These are phyloP conservation scores for Lentinula sp. DNA, from an alignment of 768 basidiomycete species.

Conservation along the genomic window DNA sequence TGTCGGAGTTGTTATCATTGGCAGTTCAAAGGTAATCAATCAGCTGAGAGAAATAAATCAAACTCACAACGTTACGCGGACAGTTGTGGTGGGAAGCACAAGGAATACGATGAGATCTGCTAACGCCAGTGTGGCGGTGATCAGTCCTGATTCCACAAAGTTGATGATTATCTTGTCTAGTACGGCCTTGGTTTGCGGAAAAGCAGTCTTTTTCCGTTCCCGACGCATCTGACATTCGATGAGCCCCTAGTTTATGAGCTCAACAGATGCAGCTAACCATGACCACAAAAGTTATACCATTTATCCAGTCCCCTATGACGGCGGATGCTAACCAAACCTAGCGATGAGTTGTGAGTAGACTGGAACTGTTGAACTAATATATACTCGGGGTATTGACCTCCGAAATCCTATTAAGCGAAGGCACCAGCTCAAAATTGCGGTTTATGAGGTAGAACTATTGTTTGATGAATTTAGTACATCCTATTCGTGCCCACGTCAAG, in stretches of 20 bases:
- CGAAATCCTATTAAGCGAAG: not conserved
- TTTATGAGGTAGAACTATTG: not conserved
- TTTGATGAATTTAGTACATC: not conserved
- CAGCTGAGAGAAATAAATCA: not conserved
- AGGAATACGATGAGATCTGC: not conserved
- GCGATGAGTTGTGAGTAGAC: not conserved
- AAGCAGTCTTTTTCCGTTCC: not conserved
- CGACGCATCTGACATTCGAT: not conserved
- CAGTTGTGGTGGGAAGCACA: not conserved
- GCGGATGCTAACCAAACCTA: not conserved
- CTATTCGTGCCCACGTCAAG: too few relatives aligned
- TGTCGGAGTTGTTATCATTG: not conserved
- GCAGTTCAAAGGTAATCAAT: too few relatives aligned
- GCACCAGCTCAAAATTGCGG: not conserved
- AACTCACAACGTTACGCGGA: not conserved
- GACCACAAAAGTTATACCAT: not conserved
- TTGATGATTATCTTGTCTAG: not conserved
- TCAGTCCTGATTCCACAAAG: not conserved
- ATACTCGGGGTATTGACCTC: not conserved
- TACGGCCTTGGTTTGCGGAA: not conserved
- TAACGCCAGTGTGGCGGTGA: not conserved
- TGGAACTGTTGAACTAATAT: not conserved
- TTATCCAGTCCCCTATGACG: not conserved
- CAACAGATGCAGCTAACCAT: not conserved
- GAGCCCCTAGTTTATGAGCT: not conserved